Evolutionary conservation across 192 early-diverging fungal genomes (phyloP).

Genomic region (Coemansia sp.): DNA sequence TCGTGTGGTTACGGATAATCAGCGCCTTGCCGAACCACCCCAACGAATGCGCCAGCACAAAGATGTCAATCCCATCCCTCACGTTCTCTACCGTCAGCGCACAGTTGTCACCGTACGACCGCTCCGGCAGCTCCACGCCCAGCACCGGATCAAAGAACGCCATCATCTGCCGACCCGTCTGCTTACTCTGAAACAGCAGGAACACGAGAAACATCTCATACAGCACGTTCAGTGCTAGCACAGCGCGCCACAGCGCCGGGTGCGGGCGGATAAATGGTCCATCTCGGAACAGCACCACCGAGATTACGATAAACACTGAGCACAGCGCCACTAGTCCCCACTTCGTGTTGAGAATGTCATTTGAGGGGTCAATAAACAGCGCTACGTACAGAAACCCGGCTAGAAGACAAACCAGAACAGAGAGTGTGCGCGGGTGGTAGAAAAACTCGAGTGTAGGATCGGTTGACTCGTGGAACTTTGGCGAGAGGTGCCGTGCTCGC

Average conservation of each 20-base stretch:
- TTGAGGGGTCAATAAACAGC: slow-evolving; percentile 47
- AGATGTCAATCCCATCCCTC: slow-evolving; percentile 87
- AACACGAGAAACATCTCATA: slow-evolving; percentile 92
- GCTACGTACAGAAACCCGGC: slow-evolving; percentile 55
- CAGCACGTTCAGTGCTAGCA: slow-evolving; percentile 80
- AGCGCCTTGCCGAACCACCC: slow-evolving; percentile 96
- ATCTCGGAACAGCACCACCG: slow-evolving; percentile 89
- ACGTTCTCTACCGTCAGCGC: slow-evolving; percentile 76
- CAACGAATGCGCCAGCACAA: slow-evolving; percentile 88
- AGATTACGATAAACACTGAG: slow-evolving; percentile 75
- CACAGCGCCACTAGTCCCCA: slow-evolving; percentile 53
- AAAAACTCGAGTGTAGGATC: slow-evolving; percentile 55
- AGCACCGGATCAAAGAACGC: slow-evolving; percentile 77
- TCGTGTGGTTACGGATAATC: slow-evolving; percentile 90
- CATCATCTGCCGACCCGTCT: slow-evolving; percentile 80
- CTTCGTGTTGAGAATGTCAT: slow-evolving; percentile 54
- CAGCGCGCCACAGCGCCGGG: slow-evolving; percentile 89
- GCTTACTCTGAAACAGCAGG: slow-evolving; percentile 91
- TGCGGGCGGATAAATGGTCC: slow-evolving; percentile 94
- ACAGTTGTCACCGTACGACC: slow-evolving; percentile 90
- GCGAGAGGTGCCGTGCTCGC: slow-evolving; percentile 21
- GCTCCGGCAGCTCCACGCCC: slow-evolving; percentile 84
- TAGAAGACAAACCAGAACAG: slow-evolving; percentile 38
- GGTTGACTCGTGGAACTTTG: slow-evolving; percentile 51
- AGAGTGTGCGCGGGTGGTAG: slow-evolving; percentile 55